phyloP scores from a whole-genome alignment of 495 filamentous ascomycete genomes.

The Saxophila tyrrhenica region DNA sequence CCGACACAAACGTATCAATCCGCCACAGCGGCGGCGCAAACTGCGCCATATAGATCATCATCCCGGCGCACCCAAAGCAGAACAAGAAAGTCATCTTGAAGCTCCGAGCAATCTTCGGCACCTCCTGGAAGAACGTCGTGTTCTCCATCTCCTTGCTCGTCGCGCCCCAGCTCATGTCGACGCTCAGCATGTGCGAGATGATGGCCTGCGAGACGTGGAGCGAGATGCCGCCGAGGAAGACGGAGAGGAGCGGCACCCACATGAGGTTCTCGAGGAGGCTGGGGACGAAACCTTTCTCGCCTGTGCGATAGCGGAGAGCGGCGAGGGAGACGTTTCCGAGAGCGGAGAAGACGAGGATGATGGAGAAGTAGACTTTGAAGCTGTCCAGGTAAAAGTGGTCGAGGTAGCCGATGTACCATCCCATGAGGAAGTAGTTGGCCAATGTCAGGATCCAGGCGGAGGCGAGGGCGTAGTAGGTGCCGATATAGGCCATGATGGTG shows the following conservation, averaged over 20 bases:
- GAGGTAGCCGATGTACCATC: conserved; percentile 37
- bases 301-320: conserved; percentile 37
- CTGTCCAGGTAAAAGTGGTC: conserved; percentile 40
- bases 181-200: conserved; percentile 39
- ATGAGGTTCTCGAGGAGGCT: conserved; percentile 28
- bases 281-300: conserved; percentile 28
- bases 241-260: conserved; percentile 37
- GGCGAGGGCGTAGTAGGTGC: conserved; percentile 73
- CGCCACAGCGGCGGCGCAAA: conserved; percentile 41
- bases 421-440: conserved; percentile 66
- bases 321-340: conserved; percentile 39
- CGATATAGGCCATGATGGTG: conserved; percentile 71
- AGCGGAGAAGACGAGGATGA: conserved; percentile 39
- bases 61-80: conserved; percentile 46
- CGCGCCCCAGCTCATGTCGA: conserved; percentile 41
- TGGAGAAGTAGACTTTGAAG: conserved; percentile 31
- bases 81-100: conserved; percentile 71
- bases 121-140: conserved; percentile 70
- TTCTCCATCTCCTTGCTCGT: conserved; percentile 49
- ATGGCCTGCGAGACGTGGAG: conserved; percentile 37
- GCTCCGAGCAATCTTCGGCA: conserved; percentile 61
- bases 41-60: conserved; percentile 57
- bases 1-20: conserved; percentile 70
- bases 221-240: conserved; percentile 40
- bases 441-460: conserved; percentile 69